Conservation (phyloP, 352 stramenopile species). For the Phytophthora tubulina region DNA sequence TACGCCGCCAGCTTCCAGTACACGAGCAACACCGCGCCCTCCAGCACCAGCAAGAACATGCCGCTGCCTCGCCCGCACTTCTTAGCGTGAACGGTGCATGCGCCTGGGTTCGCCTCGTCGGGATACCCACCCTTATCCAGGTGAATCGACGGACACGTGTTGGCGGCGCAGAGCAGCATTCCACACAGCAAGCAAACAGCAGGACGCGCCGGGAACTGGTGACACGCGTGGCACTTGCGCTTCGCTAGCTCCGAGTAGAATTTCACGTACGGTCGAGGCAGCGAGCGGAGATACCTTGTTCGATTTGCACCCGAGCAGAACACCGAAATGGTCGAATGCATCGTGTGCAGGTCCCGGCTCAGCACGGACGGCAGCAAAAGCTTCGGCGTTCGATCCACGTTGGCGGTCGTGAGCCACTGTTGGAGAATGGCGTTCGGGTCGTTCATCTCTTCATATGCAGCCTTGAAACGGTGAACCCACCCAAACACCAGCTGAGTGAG, state of each 20-base stretch:
- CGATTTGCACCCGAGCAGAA: constrained; percentile 72
- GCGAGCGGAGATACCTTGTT: constrained; percentile 73
- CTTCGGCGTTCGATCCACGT: constrained; percentile 48
- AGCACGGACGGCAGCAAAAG: constrained; percentile 56
- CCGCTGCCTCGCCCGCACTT: constrained; percentile 86
- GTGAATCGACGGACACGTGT: constrained; percentile 82
- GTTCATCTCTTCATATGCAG: constrained; percentile 83
- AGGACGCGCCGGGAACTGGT: constrained; percentile 83
- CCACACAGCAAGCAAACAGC: constrained; percentile 89
- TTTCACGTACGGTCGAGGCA: constrained; percentile 84
- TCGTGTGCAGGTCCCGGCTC: constrained; percentile 76
- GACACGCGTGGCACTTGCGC: constrained; percentile 75
- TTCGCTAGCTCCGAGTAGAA: constrained; percentile 89
- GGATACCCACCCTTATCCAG: constrained; percentile 75
- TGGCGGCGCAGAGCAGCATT: constrained; percentile 81
- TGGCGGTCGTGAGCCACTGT: constrained; percentile 83
- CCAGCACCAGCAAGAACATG: constrained; percentile 86
- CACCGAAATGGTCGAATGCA: constrained; percentile 81
- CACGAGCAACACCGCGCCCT: constrained; percentile 86
- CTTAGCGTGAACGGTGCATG: constrained; percentile 86
- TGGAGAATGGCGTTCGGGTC: constrained; percentile 71
- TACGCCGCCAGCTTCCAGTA: constrained; percentile 90
- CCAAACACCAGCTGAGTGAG: constrained; percentile 55
- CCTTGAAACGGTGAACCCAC: constrained; percentile 76
- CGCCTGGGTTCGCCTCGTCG: constrained; percentile 83